These are phyloP conservation scores for Coccinonectria pachysandricola DNA, from an alignment of 2,329 filamentous ascomycete genomes.

Conservation along the genomic window DNA sequence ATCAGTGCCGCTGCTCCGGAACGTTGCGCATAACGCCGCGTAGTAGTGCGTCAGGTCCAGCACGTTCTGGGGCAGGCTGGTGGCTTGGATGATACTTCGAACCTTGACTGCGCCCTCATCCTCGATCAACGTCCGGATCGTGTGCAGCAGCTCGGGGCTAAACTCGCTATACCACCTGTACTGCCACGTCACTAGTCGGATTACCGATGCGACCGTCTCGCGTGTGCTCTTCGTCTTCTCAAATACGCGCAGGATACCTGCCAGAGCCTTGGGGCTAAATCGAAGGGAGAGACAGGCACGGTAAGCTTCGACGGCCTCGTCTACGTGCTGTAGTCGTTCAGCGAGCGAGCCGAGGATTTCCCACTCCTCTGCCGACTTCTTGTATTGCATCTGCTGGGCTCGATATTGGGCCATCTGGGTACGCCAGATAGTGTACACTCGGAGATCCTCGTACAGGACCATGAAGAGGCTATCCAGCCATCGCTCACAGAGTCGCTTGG, in stretches of 20 bases:
- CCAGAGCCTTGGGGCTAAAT: slow-evolving; percentile 88
- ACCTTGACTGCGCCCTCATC: slow-evolving; percentile 97
- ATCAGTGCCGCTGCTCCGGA: slow-evolving; percentile 88
- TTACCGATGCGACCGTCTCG: slow-evolving; percentile 74
- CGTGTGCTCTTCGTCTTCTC: slow-evolving; percentile 70
- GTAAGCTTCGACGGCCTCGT: slow-evolving; percentile 90
- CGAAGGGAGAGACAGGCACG: slow-evolving; percentile 75
- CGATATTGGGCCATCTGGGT: slow-evolving; percentile 95
- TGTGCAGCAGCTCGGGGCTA: slow-evolving; percentile 79
- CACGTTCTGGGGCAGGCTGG: slow-evolving; percentile 83
- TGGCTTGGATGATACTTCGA: slow-evolving; percentile 92
- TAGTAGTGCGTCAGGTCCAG: slow-evolving; percentile 95
- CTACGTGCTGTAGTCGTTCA: slow-evolving; percentile 81
- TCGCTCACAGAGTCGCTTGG: slow-evolving; percentile 92
- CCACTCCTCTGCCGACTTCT: slow-evolving; percentile 96
- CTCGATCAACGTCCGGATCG: slow-evolving; percentile 87
- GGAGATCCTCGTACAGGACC: slow-evolving; percentile 95
- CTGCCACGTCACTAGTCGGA: slow-evolving; percentile 92
- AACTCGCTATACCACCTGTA: slow-evolving; percentile 99
- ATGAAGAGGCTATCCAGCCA: slow-evolving; percentile 99
- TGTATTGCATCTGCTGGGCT: slow-evolving; percentile 88
- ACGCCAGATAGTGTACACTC: slow-evolving; percentile 98
- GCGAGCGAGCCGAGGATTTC: slow-evolving; percentile 92
- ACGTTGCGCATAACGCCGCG: slow-evolving; percentile 85
- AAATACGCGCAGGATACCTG: slow-evolving; percentile 70